These are phyloP conservation scores for Mycotypha africana DNA, from an alignment of 371 early-diverging fungal species.

Conservation along the genomic window DNA sequence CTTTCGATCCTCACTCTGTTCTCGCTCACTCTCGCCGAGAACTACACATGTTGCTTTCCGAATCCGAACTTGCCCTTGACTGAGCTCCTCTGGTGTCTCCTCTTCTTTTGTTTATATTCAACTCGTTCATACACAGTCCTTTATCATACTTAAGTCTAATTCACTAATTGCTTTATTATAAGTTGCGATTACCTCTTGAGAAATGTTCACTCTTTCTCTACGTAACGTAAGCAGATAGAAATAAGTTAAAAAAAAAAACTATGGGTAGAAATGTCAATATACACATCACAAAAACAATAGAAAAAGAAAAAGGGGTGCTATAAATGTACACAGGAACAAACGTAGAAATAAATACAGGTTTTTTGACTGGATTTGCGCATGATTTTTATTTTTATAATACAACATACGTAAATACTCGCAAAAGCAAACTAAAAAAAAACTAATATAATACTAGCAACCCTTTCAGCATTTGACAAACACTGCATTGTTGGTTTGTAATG, in stretches of 20 bases:
- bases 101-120: not conserved
- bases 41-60: not conserved
- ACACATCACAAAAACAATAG: no score
- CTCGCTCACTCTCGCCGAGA: not conserved
- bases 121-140: not conserved
- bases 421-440: not conserved
- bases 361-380: not conserved
- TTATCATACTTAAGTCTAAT: no score
- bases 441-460: not conserved
- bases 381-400: not conserved
- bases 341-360: not conserved
- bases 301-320: no score
- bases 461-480: constrained; percentile 1
- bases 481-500: not conserved
- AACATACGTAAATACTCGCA: not conserved
- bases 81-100: not conserved
- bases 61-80: not conserved
- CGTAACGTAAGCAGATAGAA: not conserved
- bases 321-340: no score
- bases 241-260: not conserved
- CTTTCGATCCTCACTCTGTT: not conserved
- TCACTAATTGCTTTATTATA: no score
- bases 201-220: not conserved
- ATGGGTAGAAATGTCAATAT: no score
- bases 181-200: not conserved